These are phyloP conservation scores for Nannochloropsis salina DNA, from an alignment of 108 stramenopile genomes.

Conservation along the genomic window DNA sequence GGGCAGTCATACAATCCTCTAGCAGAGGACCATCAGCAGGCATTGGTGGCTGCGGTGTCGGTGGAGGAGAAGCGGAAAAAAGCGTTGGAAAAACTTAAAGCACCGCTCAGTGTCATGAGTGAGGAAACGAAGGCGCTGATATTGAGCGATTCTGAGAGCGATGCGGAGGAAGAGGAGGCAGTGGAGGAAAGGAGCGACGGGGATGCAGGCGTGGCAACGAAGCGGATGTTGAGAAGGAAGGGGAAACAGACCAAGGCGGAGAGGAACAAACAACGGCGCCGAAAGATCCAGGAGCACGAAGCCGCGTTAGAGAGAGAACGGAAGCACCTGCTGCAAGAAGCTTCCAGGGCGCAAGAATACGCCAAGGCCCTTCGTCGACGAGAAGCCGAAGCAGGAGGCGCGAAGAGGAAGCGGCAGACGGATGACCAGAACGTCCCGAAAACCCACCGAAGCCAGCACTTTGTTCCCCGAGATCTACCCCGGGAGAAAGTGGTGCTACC, in stretches of 20 bases:
- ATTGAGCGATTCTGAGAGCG: slow-evolving; percentile 7
- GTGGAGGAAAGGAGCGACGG: background rate
- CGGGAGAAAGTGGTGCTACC: background rate
- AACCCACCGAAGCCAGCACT: background rate
- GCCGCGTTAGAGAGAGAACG: background rate
- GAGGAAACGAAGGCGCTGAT: background rate
- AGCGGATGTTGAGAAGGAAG: background rate
- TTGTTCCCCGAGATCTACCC: background rate
- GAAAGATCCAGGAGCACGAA: background rate
- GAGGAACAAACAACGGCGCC: background rate
- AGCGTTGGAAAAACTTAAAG: background rate
- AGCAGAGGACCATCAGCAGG: background rate
- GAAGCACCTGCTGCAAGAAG: background rate
- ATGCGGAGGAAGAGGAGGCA: background rate
- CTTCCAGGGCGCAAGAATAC: background rate
- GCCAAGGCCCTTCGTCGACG: slow-evolving; percentile 1
- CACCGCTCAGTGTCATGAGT: background rate
- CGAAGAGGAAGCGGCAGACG: background rate
- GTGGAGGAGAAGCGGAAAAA: background rate
- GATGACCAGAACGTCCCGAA: background rate
- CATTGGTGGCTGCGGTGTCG: background rate
- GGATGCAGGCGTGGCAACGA: background rate
- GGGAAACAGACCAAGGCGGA: slow-evolving; percentile 4
- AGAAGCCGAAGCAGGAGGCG: background rate
- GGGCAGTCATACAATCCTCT: background rate